Base-by-base conservation (phyloP, 352 stramenopile genomes). In the Globisporangium cederbergense region DNA sequence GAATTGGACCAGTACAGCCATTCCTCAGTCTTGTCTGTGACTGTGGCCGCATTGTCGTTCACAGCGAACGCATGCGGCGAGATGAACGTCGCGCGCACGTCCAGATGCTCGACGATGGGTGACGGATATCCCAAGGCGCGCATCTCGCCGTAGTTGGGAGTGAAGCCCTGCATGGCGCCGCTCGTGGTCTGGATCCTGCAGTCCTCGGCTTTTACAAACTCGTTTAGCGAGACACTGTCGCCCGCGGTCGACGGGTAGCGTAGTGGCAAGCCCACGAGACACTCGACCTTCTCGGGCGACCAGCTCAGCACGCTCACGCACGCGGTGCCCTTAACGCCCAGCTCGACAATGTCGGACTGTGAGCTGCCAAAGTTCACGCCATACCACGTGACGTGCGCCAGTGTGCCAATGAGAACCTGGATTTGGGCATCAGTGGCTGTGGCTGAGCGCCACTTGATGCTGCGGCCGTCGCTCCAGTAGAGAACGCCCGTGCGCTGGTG, bases 1-100 rank as follows among this genome's bases (percentile, higher is more conserved):
- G 81, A 84, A 49, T 91, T 93, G 34, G 81, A 85, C 83, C 83
- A 93, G 64, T 87, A 91, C 4, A 93, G 60, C 68, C 76, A 85
- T 45, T 78, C 22, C 38, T 62, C 32, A 28, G 22, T 58, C 52
- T 22, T 71, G 22, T 13, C 18, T 32, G 42, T 22, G 6, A 28
- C 18, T 32, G 46, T 2, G 2, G 28, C n/a, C 14, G 7, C 28
- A n/a, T 42, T 54, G 66, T 77, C 66, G 20, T 84, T 74, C 18
- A 90, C 67, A 7, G 65, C 71, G 20, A 91, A 60, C 4, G 83
- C 77, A 7, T 86, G 79, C 2, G 83, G 81, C 9, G 74, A 60
- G 10, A 90, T 56, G n/a, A 61, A 66, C 11, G 51, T 65, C 14
- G 62, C 43, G 10, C 70, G 50, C 14, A 91, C 71, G 14, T 83